phyloP scores from a whole-genome alignment of 2,329 filamentous ascomycete genomes.

The Leptodontidium sp. region DNA sequence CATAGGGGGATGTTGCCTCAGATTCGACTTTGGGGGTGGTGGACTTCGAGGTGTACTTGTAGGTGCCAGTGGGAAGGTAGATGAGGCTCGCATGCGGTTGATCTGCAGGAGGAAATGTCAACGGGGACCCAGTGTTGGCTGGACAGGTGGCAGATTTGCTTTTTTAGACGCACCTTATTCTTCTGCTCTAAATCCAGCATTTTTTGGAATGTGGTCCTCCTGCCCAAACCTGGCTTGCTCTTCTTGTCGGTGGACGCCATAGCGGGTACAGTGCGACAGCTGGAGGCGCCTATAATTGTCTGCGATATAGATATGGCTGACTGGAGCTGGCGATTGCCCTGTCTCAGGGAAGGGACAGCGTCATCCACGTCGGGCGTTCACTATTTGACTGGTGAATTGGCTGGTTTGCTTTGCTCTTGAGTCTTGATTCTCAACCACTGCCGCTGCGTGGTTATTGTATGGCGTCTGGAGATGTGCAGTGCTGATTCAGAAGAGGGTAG shows the following conservation, averaged over 20 bases:
- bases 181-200: constrained; percentile 68
- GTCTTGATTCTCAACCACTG: not conserved
- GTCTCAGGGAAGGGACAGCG: not conserved
- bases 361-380: constrained; percentile 6
- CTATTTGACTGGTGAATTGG: constrained; percentile 8
- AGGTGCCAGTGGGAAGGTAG: constrained; percentile 21
- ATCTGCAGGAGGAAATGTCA: constrained; percentile 48
- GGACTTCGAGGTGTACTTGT: constrained; percentile 29
- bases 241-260: constrained; percentile 33
- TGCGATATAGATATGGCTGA: constrained; percentile 13
- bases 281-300: constrained; percentile 16
- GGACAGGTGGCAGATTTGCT: constrained; percentile 35
- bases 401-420: not conserved
- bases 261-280: constrained; percentile 8
- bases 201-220: constrained; percentile 53
- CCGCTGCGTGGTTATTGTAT: not conserved
- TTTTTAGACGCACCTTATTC: constrained; percentile 58
- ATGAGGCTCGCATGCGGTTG: constrained; percentile 48
- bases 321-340: constrained; percentile 13
- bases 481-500: not conserved
- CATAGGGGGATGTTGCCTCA: constrained; percentile 25
- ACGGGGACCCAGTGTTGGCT: constrained; percentile 40
- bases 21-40: constrained; percentile 27
- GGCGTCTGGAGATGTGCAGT: not conserved
- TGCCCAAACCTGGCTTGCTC: constrained; percentile 26